Percentiles rank a stretch among this genome's conserved stretches.
phyloP scores from a whole-genome alignment of 1,139 yeast species.

The Geotrichum siamense region DNA sequence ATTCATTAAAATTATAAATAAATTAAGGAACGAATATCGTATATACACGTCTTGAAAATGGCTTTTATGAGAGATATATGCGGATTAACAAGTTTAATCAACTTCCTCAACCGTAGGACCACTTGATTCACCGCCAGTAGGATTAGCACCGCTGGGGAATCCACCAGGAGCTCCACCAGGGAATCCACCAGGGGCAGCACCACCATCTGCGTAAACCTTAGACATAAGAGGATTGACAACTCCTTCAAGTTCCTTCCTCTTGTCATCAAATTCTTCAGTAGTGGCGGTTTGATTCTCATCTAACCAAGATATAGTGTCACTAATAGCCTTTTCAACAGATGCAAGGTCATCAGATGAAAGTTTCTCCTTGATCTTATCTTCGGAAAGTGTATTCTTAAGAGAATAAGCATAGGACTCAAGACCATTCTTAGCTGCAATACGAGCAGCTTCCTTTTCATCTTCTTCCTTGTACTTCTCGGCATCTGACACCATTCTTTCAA shows the following conservation, averaged over 20 bases:
- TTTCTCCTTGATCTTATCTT: slow-evolving; percentile 75
- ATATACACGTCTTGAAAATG: no score
- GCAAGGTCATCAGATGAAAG: slow-evolving; percentile 72
- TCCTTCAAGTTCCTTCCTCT: slow-evolving; percentile 90
- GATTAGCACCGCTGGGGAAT: slow-evolving; percentile 25
- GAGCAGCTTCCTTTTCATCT: slow-evolving; percentile 74
- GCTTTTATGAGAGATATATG: background rate
- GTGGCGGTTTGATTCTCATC: slow-evolving; percentile 83
- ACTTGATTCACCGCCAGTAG: slow-evolving; percentile 19
- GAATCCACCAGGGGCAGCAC: slow-evolving; percentile 56
- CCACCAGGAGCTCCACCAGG: slow-evolving; percentile 51
- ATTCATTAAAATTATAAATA: no score
- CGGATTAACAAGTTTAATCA: slow-evolving; percentile 7
- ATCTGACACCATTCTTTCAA: slow-evolving; percentile 91
- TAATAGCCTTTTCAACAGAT: slow-evolving; percentile 74
- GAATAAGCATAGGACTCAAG: slow-evolving; percentile 90
- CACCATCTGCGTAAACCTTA: slow-evolving; percentile 62
- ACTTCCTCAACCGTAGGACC: slow-evolving; percentile 18
- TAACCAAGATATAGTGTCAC: slow-evolving; percentile 80
- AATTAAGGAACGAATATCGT: no score
- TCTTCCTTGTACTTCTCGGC: slow-evolving; percentile 80
- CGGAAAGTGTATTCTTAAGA: slow-evolving; percentile 73
- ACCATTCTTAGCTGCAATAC: slow-evolving; percentile 77
- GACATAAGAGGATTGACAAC: slow-evolving; percentile 91
- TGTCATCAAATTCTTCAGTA: slow-evolving; percentile 77